Evolutionary conservation across 2,329 filamentous ascomycete species (phyloP).

Genomic region (Zopfia rhizophila): DNA sequence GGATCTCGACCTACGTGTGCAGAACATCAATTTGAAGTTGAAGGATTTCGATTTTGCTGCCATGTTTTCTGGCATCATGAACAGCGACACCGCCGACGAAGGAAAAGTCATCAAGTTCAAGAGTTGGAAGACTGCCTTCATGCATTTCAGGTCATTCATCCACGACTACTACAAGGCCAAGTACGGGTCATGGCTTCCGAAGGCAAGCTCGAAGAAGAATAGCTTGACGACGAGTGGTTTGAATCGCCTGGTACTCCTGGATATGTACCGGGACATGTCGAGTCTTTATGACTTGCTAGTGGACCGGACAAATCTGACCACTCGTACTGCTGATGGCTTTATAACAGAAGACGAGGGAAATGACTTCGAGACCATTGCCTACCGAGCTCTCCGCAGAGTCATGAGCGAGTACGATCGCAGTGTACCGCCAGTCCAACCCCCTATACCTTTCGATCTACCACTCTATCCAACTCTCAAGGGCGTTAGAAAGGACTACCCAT

Average conservation of each 20-base stretch:
- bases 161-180: constrained; percentile 74
- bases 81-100: constrained; percentile 80
- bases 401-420: constrained; percentile 90
- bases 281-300: constrained; percentile 89
- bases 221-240: constrained; percentile 85
- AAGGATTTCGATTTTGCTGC: constrained; percentile 91
- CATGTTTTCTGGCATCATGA: constrained; percentile 87
- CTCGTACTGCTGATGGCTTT: constrained; percentile 77
- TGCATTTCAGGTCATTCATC: constrained; percentile 77
- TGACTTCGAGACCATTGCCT: constrained; percentile 67
- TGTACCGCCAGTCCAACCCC: constrained; percentile 87
- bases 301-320: constrained; percentile 81
- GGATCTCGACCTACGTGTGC: constrained; percentile 78
- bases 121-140: constrained; percentile 80
- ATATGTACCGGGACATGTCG: constrained; percentile 86
- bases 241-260: constrained; percentile 82
- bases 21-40: constrained; percentile 76
- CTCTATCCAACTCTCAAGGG: constrained; percentile 75
- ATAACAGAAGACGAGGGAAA: constrained; percentile 65
- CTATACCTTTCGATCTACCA: constrained; percentile 89
- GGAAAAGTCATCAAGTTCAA: constrained; percentile 84
- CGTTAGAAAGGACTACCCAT: constrained; percentile 71
- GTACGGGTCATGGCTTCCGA: constrained; percentile 87
- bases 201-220: constrained; percentile 91
- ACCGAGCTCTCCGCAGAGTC: constrained; percentile 77